Evolutionary conservation across 352 stramenopile species (phyloP).

Genomic region (Hyphochytrium catenoides): DNA sequence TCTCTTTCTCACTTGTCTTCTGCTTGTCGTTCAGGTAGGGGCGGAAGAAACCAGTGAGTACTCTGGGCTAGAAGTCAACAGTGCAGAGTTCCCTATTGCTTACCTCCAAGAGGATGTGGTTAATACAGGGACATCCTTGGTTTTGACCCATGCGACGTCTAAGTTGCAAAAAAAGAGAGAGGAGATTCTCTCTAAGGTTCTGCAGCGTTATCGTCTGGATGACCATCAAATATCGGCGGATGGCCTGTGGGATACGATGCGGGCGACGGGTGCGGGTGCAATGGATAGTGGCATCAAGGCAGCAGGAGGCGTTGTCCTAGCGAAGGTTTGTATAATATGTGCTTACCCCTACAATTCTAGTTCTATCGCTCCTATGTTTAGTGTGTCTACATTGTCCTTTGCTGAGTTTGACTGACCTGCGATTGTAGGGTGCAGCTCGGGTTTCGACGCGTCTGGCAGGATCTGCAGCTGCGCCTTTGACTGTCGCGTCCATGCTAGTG

Average conservation of each 20-base stretch:
- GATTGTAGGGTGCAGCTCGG: constrained; percentile 34
- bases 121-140: constrained; percentile 21
- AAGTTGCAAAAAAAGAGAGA: constrained; percentile 26
- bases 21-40: too few species aligned
- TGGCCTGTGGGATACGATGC: constrained; percentile 21
- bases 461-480: constrained; percentile 34
- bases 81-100: too few species aligned
- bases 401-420: too few species aligned
- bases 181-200: constrained; percentile 26
- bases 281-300: constrained; percentile 54
- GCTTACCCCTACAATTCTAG: too few species aligned
- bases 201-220: constrained; percentile 24
- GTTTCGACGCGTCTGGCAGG: constrained; percentile 25
- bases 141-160: constrained; percentile 15
- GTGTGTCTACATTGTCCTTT: too few species aligned
- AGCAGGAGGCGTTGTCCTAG: constrained; percentile 35
- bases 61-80: too few species aligned
- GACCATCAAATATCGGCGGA: constrained; percentile 10
- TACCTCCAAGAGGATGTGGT: constrained; percentile 41
- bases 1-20: too few species aligned
- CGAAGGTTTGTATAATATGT: too few species aligned
- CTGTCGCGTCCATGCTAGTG: constrained; percentile 54
- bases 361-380: too few species aligned
- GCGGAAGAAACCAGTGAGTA: too few species aligned
- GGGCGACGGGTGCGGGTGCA: constrained; percentile 33